phyloP scores from a whole-genome alignment of 176 grass and related monocot genomes.

The Aegilops umbellulata region DNA sequence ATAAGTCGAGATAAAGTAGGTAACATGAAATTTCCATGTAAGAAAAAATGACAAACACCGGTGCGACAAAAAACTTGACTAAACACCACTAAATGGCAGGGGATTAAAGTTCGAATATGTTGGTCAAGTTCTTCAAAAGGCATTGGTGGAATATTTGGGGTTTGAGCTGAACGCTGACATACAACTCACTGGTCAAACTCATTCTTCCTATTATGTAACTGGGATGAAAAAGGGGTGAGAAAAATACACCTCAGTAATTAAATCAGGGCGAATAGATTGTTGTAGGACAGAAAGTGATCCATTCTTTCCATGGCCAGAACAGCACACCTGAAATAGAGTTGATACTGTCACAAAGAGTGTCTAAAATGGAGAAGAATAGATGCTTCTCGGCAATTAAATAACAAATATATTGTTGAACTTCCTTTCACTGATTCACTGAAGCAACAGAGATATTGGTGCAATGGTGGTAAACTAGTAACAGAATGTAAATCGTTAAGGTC shows the following conservation, averaged over 20 bases:
- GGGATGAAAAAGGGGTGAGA: slow-evolving; percentile 4
- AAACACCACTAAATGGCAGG: slow-evolving; percentile 4
- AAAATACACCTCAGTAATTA: slow-evolving; percentile 79
- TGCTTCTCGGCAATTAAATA: not conserved
- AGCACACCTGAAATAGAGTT: slow-evolving; percentile 75
- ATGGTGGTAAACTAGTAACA: not conserved
- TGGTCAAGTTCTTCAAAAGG: not conserved
- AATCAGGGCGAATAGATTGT: slow-evolving; percentile 94
- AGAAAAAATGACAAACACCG: not conserved
- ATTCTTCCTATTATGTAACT: not conserved
- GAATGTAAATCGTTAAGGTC: slow-evolving; percentile 17
- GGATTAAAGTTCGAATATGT: not conserved
- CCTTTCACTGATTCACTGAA: not conserved
- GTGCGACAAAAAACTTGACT: not conserved
- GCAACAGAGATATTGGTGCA: not conserved
- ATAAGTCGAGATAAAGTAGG: slow-evolving; percentile 20
- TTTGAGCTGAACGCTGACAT: not conserved
- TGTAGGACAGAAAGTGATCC: slow-evolving; percentile 83
- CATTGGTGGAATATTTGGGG: not conserved
- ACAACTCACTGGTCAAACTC: not conserved
- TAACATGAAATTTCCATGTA: not conserved
- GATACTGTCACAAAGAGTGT: slow-evolving; percentile 23
- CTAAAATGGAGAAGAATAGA: slow-evolving; percentile 26
- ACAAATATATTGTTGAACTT: not conserved
- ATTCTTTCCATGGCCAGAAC: slow-evolving; percentile 98